Evolutionary conservation across 2,329 filamentous ascomycete genomes (phyloP).

Genomic region (Arachnopeziza araneosa): DNA sequence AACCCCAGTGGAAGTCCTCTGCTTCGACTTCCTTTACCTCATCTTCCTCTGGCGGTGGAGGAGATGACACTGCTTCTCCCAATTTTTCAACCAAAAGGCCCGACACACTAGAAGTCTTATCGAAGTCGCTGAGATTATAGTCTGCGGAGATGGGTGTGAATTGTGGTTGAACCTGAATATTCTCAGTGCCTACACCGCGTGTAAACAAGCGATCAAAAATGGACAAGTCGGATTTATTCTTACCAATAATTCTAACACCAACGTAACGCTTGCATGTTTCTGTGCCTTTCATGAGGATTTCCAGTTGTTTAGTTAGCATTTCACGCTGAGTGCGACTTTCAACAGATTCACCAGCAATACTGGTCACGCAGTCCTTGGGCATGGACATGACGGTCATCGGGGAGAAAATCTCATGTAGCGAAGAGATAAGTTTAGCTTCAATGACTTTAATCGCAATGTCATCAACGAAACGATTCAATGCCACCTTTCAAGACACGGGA

Average conservation of each 20-base stretch:
- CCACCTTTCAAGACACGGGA: constrained; percentile 32
- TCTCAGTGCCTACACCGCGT: neutral
- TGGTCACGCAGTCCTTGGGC: constrained; percentile 30
- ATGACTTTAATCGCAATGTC: constrained; percentile 39
- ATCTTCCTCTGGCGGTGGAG: neutral
- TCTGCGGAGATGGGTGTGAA: neutral
- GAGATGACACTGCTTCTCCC: neutral
- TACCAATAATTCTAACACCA: neutral
- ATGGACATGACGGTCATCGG: constrained; percentile 36
- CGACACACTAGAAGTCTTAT: no score
- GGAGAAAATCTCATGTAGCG: constrained; percentile 35
- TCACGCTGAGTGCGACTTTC: constrained; percentile 34
- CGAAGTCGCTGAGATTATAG: neutral
- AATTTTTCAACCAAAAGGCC: no score
- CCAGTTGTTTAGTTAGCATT: constrained; percentile 34
- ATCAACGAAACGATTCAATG: constrained; percentile 39
- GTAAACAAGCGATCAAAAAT: neutral
- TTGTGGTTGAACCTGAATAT: neutral
- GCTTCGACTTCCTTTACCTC: neutral
- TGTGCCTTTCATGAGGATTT: constrained; percentile 33
- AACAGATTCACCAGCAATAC: constrained; percentile 38
- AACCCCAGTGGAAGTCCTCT: neutral
- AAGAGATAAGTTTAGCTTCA: constrained; percentile 35
- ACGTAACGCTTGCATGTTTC: constrained; percentile 22
- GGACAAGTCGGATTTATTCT: neutral